These are phyloP conservation scores for Apiospora sp. DNA, from an alignment of 2,329 filamentous ascomycete genomes.

Conservation along the genomic window DNA sequence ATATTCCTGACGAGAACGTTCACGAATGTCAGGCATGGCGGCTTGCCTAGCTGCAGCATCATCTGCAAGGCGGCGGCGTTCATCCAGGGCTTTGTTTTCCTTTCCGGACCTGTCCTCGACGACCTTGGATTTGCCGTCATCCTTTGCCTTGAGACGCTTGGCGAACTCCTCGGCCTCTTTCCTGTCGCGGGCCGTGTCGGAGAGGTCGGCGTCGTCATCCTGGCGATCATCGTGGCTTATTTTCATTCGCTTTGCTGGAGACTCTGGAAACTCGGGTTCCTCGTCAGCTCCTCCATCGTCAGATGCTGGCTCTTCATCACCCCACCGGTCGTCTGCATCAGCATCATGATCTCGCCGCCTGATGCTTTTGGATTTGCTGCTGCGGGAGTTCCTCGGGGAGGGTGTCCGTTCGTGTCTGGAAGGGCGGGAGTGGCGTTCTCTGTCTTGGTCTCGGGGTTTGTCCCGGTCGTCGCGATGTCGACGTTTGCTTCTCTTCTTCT, in stretches of 20 bases:
- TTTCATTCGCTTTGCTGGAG: conserved; percentile 75
- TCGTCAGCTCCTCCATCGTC: conserved; percentile 55
- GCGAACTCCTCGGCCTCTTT: conserved; percentile 82
- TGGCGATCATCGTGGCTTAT: conserved; percentile 62
- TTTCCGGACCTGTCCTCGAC: conserved; percentile 51
- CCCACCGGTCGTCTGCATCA: conserved; percentile 82
- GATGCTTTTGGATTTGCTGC: conserved; percentile 50
- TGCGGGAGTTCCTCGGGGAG: conserved; percentile 39
- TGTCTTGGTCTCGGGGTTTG: conserved; percentile 40
- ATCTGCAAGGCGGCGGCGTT: conserved; percentile 69
- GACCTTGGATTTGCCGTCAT: conserved; percentile 72
- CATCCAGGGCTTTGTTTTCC: conserved; percentile 64
- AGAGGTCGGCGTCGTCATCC: conserved; percentile 58
- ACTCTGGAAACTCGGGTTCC: conserved; percentile 69
- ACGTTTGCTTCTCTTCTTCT: conserved; percentile 56
- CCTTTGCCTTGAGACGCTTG: conserved; percentile 76
- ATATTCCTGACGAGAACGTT: conserved; percentile 90
- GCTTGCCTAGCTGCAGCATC: conserved; percentile 72
- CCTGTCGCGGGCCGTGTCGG: conserved; percentile 72
- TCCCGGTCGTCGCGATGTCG: conserved; percentile 44
- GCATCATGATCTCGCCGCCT: conserved; percentile 46
- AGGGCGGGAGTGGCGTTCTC: conserved; percentile 40
- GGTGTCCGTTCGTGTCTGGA: conserved; percentile 40
- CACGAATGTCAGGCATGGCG: conserved; percentile 80
- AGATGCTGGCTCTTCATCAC: conserved; percentile 71